Base-by-base conservation (phyloP, 495 filamentous ascomycete species). In the Hyaloscypha hepaticicola region DNA sequence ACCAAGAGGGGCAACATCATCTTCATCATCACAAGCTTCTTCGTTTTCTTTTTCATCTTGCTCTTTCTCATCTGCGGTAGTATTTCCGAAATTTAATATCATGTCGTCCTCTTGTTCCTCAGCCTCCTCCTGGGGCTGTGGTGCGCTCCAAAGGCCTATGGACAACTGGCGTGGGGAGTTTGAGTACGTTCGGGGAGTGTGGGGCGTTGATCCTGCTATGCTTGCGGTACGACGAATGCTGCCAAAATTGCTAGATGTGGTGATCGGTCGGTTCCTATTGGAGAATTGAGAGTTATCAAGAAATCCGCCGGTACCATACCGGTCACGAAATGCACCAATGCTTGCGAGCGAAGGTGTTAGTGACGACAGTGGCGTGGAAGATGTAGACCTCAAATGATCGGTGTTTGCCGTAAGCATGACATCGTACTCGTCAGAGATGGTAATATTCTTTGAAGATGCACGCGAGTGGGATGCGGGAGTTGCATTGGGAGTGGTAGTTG, bases 351-450 rank as follows among this genome's bases (percentile, higher is more conserved):
- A 74, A 58, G 52, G 63, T 31, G 50, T 64, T 57, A 69, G 52
- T 14, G 70, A 74, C 11, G 67, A 61, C 1, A 68, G 51, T 29
- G 69, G 69, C 60, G 65, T 75, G 68, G 62, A 69, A 16, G 72
- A 51, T 0, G 77, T 72, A 6, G 82, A 78, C 6, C 88, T 85
- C 5, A 96, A 79, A 72, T 97, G 93, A 24, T 96, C 93, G 1
- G 85, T 88, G 29, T 88, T 93, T 27, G 90, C 90, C 16, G 89
- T 78, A 21, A 96, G 71, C 70, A 87, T 88, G 60, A 97, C 78
- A 48, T 91, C 88, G 71, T 96, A 97, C 33, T 87, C 77, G n/a
- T 85, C 81, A 31, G 79, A 73, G n/a, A 81, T 66, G 6, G 66
- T 66, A 5, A 73, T 56, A 21, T 48, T 78, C 70, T 48, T 83